Evolutionary conservation across 768 basidiomycete genomes (phyloP).

Genomic region (Termitomyces sp.): DNA sequence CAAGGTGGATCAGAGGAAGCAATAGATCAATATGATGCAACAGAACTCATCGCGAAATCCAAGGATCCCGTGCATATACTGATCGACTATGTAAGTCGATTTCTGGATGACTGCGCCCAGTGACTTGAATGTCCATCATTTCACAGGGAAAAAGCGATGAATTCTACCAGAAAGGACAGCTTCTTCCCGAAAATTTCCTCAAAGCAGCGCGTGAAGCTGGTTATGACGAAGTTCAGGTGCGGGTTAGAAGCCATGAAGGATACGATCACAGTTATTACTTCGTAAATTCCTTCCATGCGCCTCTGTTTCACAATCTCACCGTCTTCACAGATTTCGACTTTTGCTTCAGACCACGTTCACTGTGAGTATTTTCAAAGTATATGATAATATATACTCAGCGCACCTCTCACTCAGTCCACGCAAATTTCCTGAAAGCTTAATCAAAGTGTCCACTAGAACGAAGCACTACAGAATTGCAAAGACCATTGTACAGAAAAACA

Average conservation of each 20-base stretch:
- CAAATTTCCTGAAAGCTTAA: slow-evolving; percentile 79
- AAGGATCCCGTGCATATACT: slow-evolving; percentile 73
- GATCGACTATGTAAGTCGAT: slow-evolving; percentile 72
- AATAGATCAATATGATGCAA: slow-evolving; percentile 73
- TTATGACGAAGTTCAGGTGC: slow-evolving; percentile 70
- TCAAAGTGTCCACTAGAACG: neutral
- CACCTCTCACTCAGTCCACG: slow-evolving; percentile 64
- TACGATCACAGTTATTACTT: slow-evolving; percentile 94
- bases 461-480: neutral
- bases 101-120: neutral
- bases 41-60: slow-evolving; percentile 65
- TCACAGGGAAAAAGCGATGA: slow-evolving; percentile 76
- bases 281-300: slow-evolving; percentile 30
- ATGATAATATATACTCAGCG: slow-evolving; percentile 4
- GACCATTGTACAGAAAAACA: neutral
- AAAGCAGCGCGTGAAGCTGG: slow-evolving; percentile 73
- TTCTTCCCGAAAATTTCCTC: slow-evolving; percentile 87
- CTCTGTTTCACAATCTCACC: neutral
- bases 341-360: slow-evolving; percentile 84
- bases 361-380: slow-evolving; percentile 48
- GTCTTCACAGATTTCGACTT: slow-evolving; percentile 75
- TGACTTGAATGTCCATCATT: neutral
- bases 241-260: slow-evolving; percentile 74
- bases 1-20: slow-evolving; percentile 76
- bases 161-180: slow-evolving; percentile 82